Base-by-base conservation (phyloP, 345 rosid genomes). In the Microthlaspi erraticum region DNA sequence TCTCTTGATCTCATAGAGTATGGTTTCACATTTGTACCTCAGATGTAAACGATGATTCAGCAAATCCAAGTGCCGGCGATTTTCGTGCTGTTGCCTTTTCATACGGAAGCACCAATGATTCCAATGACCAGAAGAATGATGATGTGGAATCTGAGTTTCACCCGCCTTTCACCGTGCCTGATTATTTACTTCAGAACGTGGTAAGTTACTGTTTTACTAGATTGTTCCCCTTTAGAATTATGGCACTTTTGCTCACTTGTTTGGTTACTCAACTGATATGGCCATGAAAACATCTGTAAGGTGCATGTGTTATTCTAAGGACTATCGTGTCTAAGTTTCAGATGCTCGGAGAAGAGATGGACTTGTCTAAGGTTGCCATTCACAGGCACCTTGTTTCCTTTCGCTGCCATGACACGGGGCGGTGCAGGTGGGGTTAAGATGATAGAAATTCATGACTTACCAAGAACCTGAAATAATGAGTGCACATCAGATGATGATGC, bases 291-390 rank as follows among this genome's bases (percentile, higher is more conserved):
- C 82, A 76, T 86, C 83, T 78, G 82, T 80, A 81, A 84, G 83
- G 86, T 84, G 91, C 91, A 81, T 83, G 73, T 88, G 88, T 89
- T 83, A 62, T 88, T 89, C 97, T 94, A 86, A 94, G 98, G 98
- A 87, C 87, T 85, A 91, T 79, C 72, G 85, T 94, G 94, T 94
- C 97, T 84, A 91, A 93, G 99, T 94, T 94, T 89, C 99, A 94
- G 99, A 94, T 94, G 82, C 93, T 86, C 65, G 99, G 93, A 78
- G 97, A 88, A 87, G 89, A 71, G 87, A 82, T 77, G 86, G 83
- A 68, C 88, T 86, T 88, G 78, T 76, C 73, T 81, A 79, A 73
- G 82, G 87, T 86, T 83, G 78, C 84, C 86, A 81, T 79, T 82
- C 86, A 76, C 80, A 70, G 88, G 87, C 92, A 81, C 94, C 95